Conservation (phyloP, 164 flowering plant species). For the Umbilicus rupestris region DNA sequence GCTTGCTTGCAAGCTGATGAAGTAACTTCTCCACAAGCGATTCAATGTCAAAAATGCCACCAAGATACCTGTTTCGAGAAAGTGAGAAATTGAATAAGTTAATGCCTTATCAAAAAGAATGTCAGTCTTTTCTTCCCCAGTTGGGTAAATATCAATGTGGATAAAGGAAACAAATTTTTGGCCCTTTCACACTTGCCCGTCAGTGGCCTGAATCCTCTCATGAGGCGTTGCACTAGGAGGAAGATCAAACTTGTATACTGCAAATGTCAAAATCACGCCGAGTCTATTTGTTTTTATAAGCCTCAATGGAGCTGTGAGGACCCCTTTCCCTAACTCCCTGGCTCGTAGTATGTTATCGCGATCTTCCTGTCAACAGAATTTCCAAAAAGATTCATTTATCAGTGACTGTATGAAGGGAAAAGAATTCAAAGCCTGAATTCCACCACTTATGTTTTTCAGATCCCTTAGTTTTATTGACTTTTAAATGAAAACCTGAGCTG, state of each 20-base stretch:
- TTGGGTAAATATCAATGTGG: no score
- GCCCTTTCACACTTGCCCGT: slow-evolving; percentile 46
- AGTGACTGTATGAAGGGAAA: no score
- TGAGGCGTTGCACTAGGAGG: slow-evolving; percentile 74
- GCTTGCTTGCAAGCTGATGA: slow-evolving; percentile 93
- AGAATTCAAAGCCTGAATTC: no score
- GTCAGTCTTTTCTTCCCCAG: no score
- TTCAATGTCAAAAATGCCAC: slow-evolving; percentile 79
- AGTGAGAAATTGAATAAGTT: neutral
- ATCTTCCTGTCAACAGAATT: slow-evolving; percentile 59
- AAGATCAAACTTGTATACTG: slow-evolving; percentile 71
- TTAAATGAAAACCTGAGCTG: no score
- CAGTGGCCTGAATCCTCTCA: slow-evolving; percentile 65
- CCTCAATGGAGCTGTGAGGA: slow-evolving; percentile 82
- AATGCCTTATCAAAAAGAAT: neutral
- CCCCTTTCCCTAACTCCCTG: slow-evolving; percentile 84
- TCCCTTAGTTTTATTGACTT: no score
- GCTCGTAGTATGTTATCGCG: slow-evolving; percentile 85
- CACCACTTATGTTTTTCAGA: no score
- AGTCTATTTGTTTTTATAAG: slow-evolving; percentile 74
- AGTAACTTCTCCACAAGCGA: slow-evolving; percentile 89
- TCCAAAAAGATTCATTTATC: neutral
- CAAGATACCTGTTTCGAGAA: slow-evolving; percentile 61
- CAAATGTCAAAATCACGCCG: slow-evolving; percentile 89
- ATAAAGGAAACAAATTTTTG: no score